phyloP scores from a whole-genome alignment of 768 basidiomycete genomes.

The Lenzites betulinus region DNA sequence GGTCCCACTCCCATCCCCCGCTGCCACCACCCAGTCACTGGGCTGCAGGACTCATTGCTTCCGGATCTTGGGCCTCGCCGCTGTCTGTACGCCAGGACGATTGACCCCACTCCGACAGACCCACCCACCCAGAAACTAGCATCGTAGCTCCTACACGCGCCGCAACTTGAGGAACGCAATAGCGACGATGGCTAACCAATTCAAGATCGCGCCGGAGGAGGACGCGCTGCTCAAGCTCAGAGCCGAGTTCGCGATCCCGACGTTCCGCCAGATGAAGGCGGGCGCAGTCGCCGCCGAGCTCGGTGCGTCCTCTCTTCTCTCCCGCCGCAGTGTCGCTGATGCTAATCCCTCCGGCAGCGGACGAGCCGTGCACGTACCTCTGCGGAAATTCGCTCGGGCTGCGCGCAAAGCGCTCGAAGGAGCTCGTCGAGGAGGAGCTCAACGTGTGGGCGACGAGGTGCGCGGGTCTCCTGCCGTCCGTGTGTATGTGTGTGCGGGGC shows the following conservation, averaged over 20 bases:
- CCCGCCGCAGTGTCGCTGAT: too few relatives aligned
- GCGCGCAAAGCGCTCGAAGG: slow-evolving; percentile 70
- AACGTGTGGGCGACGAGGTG: slow-evolving; percentile 78
- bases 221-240: slow-evolving; percentile 26
- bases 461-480: slow-evolving; percentile 25
- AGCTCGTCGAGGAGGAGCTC: slow-evolving; percentile 80
- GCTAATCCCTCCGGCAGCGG: slow-evolving; percentile 21
- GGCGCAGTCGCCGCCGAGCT: slow-evolving; percentile 21
- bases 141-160: too few relatives aligned
- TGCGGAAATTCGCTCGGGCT: slow-evolving; percentile 96
- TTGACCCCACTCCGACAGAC: not conserved
- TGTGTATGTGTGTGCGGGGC: too few relatives aligned
- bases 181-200: slow-evolving; percentile 1
- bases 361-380: slow-evolving; percentile 70
- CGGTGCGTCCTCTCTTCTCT: slow-evolving; percentile 17
- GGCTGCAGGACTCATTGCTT: not conserved
- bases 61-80: too few relatives aligned
- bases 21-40: not conserved
- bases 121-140: too few relatives aligned
- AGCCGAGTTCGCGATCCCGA: slow-evolving; percentile 54
- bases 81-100: too few relatives aligned
- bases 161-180: too few relatives aligned
- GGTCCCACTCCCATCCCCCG: not conserved
- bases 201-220: slow-evolving; percentile 22
- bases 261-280: slow-evolving; percentile 32